Evolutionary conservation across 2,329 filamentous ascomycete species (phyloP), one percentile per base, ranked within the genome.

Genomic region (Sarocladium oryzae): DNA sequence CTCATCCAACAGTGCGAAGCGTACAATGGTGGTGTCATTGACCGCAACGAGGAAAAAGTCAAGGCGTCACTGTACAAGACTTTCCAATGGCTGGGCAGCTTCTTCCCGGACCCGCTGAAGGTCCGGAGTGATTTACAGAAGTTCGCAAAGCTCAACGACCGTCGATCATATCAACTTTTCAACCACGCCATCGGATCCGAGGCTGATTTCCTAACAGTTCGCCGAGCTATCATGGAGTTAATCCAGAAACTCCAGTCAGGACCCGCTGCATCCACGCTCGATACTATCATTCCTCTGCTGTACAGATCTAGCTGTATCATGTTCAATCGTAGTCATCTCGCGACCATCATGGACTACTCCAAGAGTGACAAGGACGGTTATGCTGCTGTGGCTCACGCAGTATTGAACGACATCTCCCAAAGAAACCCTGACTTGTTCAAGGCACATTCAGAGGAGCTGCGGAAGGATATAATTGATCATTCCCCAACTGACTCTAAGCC

Each of bases 281-380:
- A 95, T 32, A 95, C 89, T 0, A 66, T 99, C 23, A 80, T 85
- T 5, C 87, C 90, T 4, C 75, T 99, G 15, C 73, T 97, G 4
- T 96, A 95, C 64, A 84, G 89, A 38, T 85, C 85, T 51, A 86
- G 89, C 30, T 84, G 89, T 53, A 77, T 99, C 56, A 80, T 96
- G 57, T 96, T 95, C 72, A 99, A 96, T 70, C 85, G 88, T 62
- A 97, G 92, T 64, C 91, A 99, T 64, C 84, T 99, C 16, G 84
- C 91, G 2, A 84, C 89, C 0, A 92, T 97, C 56, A 88, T 97
- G 73, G 85, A 90, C 53, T 88, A 86, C 61, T 90, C 91, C 10
- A 85, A 89, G 60, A 91, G 83, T 9, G 86, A 96, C 62, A 86
- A 91, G 61, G 82, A 87, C 46, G 85, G 84, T 0, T 75, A 96